A percentile compares a stretch with the other conserved stretches of the same genome.
Evolutionary conservation across 192 early-diverging fungal species (phyloP).

Genomic region (Coemansia sp.): DNA sequence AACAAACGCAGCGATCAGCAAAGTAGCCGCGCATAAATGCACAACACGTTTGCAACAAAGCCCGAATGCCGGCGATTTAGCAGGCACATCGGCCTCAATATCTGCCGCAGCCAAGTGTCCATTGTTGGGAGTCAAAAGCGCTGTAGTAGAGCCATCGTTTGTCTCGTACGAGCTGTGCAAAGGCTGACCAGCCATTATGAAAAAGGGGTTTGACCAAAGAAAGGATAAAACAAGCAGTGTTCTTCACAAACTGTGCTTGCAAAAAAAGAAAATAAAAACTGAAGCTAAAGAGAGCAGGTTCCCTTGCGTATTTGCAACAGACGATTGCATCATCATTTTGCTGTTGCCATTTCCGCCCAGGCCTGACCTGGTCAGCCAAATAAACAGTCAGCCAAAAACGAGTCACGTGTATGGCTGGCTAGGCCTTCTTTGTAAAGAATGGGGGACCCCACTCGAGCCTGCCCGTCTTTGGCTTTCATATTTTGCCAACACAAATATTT

Average conservation of each 20-base stretch:
- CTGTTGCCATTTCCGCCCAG: not conserved
- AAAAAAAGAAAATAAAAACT: not conserved
- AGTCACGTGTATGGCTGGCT: conserved; percentile 5
- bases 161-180: conserved; percentile 6
- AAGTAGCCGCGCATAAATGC: conserved; percentile 3
- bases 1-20: conserved; percentile 21
- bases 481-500: not conserved
- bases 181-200: conserved; percentile 2
- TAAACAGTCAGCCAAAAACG: not conserved
- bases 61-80: not conserved
- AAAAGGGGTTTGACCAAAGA: not conserved
- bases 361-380: conserved; percentile 1
- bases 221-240: not conserved
- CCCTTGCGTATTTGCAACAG: not conserved
- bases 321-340: not conserved
- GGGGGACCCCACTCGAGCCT: not conserved
- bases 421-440: not conserved
- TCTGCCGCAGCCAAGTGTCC: conserved; percentile 1
- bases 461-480: not conserved
- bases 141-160: conserved; percentile 2
- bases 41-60: conserved; percentile 8
- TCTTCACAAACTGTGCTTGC: not conserved
- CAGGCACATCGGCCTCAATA: not conserved
- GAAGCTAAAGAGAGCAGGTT: conserved; percentile 1
- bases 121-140: conserved; percentile 17